Percentiles rank a stretch among this genome's conserved stretches.
phyloP scores from a whole-genome alignment of 2,329 filamentous ascomycete species.

The Xylaria sp. region DNA sequence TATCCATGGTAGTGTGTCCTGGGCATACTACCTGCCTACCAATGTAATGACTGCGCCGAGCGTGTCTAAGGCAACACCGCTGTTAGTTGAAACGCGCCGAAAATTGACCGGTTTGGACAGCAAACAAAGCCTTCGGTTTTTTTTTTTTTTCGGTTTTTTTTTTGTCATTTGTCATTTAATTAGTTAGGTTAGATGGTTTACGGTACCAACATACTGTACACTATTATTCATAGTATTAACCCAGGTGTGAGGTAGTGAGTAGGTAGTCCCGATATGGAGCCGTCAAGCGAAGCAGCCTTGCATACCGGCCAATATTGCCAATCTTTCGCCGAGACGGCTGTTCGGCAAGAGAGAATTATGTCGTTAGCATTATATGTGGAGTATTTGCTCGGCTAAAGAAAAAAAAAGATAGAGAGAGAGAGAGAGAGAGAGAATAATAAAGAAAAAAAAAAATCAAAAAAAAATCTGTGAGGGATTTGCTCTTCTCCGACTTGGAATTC shows the following conservation, averaged over 20 bases:
- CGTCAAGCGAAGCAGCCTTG: slow-evolving; percentile 7
- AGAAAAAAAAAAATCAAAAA: not conserved
- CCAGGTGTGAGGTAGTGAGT: not conserved
- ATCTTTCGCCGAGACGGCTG: slow-evolving; percentile 20
- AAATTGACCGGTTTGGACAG: slow-evolving; percentile 6
- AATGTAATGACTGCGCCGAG: not conserved
- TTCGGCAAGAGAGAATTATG: not conserved
- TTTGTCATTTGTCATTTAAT: not conserved
- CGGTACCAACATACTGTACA: slow-evolving; percentile 5
- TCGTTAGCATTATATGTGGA: not conserved
- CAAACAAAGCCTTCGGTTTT: not conserved
- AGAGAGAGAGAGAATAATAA: too few species aligned
- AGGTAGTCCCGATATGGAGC: slow-evolving; percentile 1
- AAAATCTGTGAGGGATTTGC: not conserved
- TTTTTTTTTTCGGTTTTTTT: not conserved
- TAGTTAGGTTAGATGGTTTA: not conserved
- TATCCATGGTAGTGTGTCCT: not conserved
- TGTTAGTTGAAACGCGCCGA: slow-evolving; percentile 8
- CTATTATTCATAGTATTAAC: too few species aligned
- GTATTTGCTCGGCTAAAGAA: not conserved
- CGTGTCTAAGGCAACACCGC: slow-evolving; percentile 12
- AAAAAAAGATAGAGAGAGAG: too few species aligned
- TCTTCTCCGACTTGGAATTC: not conserved
- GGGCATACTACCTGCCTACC: not conserved
- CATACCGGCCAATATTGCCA: slow-evolving; percentile 5